Conservation (phyloP, 2,329 filamentous ascomycete genomes). For the Lecanicillium sp. region DNA sequence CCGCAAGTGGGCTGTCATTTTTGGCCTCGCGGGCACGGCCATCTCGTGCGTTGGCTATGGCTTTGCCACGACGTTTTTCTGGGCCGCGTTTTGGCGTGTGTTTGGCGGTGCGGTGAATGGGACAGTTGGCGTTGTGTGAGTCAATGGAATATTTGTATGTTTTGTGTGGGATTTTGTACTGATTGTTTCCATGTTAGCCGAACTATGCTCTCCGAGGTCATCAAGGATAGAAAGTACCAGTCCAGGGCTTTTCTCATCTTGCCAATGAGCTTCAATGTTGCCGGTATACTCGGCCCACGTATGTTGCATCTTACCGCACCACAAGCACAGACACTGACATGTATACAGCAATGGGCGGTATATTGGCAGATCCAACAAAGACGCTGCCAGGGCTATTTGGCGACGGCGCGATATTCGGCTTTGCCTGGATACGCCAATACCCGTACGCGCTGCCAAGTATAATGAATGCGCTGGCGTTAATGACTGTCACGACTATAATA, state of each 20-base stretch:
- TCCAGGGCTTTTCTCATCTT: conserved; percentile 39
- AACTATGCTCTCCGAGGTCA: conserved; percentile 42
- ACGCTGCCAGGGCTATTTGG: conserved; percentile 59
- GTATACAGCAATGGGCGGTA: conserved; percentile 48
- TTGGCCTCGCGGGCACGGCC: conserved; percentile 60
- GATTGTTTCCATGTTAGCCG: conserved; percentile 25
- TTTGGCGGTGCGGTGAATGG: conserved; percentile 52
- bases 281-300: conserved; percentile 37
- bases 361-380: conserved; percentile 58
- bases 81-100: conserved; percentile 58
- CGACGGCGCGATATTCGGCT: conserved; percentile 48
- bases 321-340: not conserved
- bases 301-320: conserved; percentile 12
- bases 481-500: conserved; percentile 44
- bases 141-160: conserved; percentile 2
- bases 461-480: conserved; percentile 54
- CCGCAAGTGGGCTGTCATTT: conserved; percentile 61
- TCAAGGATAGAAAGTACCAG: conserved; percentile 38
- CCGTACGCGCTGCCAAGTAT: conserved; percentile 66
- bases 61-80: conserved; percentile 57
- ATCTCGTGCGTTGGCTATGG: conserved; percentile 65
- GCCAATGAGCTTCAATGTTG: conserved; percentile 41
- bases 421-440: conserved; percentile 56
- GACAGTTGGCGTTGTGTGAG: conserved; percentile 41
- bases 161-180: not conserved